These are phyloP conservation scores for Tetradesmus obliquus DNA, from an alignment of 139 green algal genomes.

Conservation along the genomic window DNA sequence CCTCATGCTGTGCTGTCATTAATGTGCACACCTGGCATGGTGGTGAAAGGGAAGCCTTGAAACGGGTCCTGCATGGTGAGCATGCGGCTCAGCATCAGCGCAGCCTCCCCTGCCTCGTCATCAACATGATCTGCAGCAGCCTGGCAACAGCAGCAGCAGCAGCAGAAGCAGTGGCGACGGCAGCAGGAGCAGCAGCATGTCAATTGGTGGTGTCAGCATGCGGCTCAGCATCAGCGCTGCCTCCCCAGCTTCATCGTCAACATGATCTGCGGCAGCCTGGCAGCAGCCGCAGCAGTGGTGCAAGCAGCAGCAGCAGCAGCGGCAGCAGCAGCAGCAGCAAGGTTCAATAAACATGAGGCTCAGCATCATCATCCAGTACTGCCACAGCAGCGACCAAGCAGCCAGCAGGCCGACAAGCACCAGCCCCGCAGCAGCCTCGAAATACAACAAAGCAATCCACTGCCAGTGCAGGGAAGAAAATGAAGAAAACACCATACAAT, in stretches of 20 bases:
- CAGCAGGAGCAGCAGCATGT: neutral
- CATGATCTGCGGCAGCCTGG: neutral
- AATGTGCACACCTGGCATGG: conserved; percentile 4
- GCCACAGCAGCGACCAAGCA: conserved; percentile 39
- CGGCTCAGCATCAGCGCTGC: too few species aligned
- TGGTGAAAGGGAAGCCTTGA: conserved; percentile 36
- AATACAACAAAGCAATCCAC: conserved; percentile 65
- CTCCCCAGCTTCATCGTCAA: too few species aligned
- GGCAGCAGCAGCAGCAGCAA: too few species aligned
- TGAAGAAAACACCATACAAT: too few species aligned
- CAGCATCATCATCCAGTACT: conserved; percentile 30
- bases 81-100: conserved; percentile 27
- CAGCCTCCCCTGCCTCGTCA: conserved; percentile 24
- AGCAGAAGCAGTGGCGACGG: neutral
- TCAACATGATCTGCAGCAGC: conserved; percentile 7
- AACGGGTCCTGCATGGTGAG: conserved; percentile 36
- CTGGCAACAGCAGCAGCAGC: conserved; percentile 1
- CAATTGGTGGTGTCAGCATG: too few species aligned
- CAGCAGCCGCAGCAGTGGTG: neutral
- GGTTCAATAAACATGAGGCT: too few species aligned
- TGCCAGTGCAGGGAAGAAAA: conserved; percentile 17
- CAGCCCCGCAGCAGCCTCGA: conserved; percentile 57
- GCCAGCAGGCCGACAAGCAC: conserved; percentile 31
- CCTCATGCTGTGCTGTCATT: neutral
- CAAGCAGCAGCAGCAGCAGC: neutral